These are phyloP conservation scores for Ceratobasidium sp. DNA, from an alignment of 1,284 basidiomycete genomes.

Conservation along the genomic window DNA sequence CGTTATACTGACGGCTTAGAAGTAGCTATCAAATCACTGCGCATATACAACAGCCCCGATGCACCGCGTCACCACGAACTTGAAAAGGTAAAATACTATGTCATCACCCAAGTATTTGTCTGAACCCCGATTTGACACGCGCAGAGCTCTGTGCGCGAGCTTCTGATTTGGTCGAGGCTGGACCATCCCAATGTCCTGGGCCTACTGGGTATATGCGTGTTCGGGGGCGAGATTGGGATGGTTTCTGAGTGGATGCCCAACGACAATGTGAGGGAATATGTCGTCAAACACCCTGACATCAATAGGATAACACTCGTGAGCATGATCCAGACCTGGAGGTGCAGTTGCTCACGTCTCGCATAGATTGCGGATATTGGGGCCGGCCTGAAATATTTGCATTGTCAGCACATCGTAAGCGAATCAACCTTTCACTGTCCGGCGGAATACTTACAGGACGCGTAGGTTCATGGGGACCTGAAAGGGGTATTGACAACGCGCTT, in stretches of 20 bases:
- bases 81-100: conserved; percentile 2
- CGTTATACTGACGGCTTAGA: conserved; percentile 8
- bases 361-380: conserved; percentile 11
- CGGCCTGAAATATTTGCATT: conserved; percentile 16
- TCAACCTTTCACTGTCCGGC: not conserved
- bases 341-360: not conserved
- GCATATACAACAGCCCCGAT: not conserved
- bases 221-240: conserved; percentile 35
- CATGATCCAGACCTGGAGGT: not conserved
- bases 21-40: conserved; percentile 19
- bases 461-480: conserved; percentile 39
- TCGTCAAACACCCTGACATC: not conserved
- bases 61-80: not conserved
- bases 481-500: not conserved
- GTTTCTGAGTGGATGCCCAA: conserved; percentile 43
- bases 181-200: conserved; percentile 23
- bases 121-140: not conserved
- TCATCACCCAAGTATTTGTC: not conserved
- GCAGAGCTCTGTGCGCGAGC: conserved; percentile 17
- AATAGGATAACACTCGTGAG: conserved; percentile 4
- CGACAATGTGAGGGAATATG: conserved; percentile 8
- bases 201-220: conserved; percentile 33
- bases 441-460: not conserved
- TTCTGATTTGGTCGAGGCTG: conserved; percentile 13
- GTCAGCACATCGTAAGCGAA: not conserved